Base-by-base conservation (phyloP, 2,329 filamentous ascomycete genomes). In the Neonectria faginata region DNA sequence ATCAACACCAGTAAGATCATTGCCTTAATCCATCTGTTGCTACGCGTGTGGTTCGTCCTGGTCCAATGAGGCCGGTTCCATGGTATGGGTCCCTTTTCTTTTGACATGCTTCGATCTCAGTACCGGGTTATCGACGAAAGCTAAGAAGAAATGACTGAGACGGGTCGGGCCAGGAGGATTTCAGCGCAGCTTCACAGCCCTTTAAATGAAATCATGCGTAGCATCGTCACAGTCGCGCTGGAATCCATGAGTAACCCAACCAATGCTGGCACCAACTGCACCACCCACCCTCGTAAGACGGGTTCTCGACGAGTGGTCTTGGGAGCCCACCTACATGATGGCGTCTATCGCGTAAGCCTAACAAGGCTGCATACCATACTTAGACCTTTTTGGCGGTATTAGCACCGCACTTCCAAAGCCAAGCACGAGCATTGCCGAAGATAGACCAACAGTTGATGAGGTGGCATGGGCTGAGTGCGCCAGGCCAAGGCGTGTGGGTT, bases 1-100 rank as follows among this genome's bases (percentile, higher is more conserved):
- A 71, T 12, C 48, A 69, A 16, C 2, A 60, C 22, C 16, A 62
- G 8, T 6, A 54, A 22, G 0, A 60, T 14, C 7, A 14, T 18
- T 45, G n/a, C 45, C 45, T 51, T 63, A n/a, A 50, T 25, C 48
- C 59, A 60, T 42, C 47, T 48, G n/a, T 7, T 62, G 25, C 25
- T 58, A 11, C 57, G 57, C 12, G 53, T 14, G 25, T 59, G 59
- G n/a, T 60, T 44, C 9, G 65, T 39, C 25, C 60, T 55, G 3
- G 56, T 45, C 59, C 58, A 48, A n/a, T 62, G 47, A 53, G 41
- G 53, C 25, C 47, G 18, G 14, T 58, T 52, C 59, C 62, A 56
- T 42, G 27, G 25, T 16, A 36, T 14, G 18, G 27, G 27, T 22
- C 50, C 55, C 29, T 64, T 44, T 12, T 57, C 53, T 25, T 57